phyloP scores from a whole-genome alignment of 805 yeast species.

The Wickerhamomyces chaumierensis region DNA sequence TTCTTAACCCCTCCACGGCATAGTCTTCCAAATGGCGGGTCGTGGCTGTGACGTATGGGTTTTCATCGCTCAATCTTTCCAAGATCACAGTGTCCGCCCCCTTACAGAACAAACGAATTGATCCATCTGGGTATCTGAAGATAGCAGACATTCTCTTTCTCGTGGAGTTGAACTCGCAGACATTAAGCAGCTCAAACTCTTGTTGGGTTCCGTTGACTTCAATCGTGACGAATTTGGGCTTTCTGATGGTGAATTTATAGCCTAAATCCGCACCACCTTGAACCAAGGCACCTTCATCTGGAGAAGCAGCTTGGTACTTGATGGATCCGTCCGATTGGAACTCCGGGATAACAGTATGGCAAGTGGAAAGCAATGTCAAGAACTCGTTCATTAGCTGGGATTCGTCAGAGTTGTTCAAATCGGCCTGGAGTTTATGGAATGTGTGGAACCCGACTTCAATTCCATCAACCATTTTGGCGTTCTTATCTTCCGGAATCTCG shows the following conservation, averaged over 20 bases:
- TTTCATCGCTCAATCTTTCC: constrained; percentile 61
- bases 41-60: constrained; percentile 77
- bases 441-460: constrained; percentile 69
- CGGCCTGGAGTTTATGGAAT: constrained; percentile 49
- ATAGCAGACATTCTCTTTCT: constrained; percentile 96
- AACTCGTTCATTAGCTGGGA: constrained; percentile 56
- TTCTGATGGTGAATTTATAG: constrained; percentile 72
- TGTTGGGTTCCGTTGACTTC: constrained; percentile 37
- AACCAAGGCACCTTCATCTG: constrained; percentile 97
- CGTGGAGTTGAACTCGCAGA: constrained; percentile 95
- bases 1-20: constrained; percentile 92
- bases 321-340: constrained; percentile 48
- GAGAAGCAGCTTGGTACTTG: constrained; percentile 97
- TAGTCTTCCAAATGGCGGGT: constrained; percentile 86
- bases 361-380: constrained; percentile 73
- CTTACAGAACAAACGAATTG: constrained; percentile 78
- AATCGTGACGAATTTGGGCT: constrained; percentile 71
- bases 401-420: constrained; percentile 34
- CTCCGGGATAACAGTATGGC: constrained; percentile 98
- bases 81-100: constrained; percentile 97
- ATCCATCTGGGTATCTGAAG: constrained; percentile 89
- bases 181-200: constrained; percentile 68
- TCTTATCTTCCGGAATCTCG: constrained; percentile 84
- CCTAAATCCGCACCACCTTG: constrained; percentile 92
- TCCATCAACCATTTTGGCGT: constrained; percentile 65